A percentile compares a stretch with the other conserved stretches of the same genome.
These are phyloP conservation scores for Plenodomus tracheiphilus DNA, from an alignment of 2,329 filamentous ascomycete genomes.

Conservation along the genomic window DNA sequence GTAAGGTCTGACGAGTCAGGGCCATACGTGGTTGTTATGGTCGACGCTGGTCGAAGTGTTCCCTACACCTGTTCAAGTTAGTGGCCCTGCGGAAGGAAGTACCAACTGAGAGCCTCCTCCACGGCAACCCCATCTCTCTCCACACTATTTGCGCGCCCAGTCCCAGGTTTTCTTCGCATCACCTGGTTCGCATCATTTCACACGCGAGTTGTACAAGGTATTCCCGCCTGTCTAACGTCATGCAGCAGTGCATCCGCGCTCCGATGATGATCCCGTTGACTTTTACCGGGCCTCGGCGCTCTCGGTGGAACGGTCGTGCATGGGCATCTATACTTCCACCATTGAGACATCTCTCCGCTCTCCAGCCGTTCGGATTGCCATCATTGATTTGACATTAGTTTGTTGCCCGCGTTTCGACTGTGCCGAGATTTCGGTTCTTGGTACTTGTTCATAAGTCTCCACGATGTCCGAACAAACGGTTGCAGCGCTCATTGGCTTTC, in stretches of 20 bases:
- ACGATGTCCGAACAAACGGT: constrained; percentile 13
- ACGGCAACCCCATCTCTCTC: not conserved
- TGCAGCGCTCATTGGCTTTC: constrained; percentile 20
- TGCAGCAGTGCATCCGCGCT: constrained; percentile 1
- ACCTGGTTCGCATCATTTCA: not conserved
- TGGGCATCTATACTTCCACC: constrained; percentile 15
- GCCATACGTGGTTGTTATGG: not conserved
- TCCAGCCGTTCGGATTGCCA: constrained; percentile 8
- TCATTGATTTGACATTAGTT: constrained; percentile 14
- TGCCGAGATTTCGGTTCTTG: constrained; percentile 10
- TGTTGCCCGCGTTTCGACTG: constrained; percentile 13
- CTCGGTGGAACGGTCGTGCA: not conserved
- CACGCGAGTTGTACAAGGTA: not conserved
- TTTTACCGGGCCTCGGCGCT: constrained; percentile 4
- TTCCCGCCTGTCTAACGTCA: constrained; percentile 2
- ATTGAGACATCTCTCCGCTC: constrained; percentile 12
- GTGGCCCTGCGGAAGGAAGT: not conserved
- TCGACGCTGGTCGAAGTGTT: not conserved
- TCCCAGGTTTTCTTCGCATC: not conserved
- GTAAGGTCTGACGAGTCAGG: not conserved
- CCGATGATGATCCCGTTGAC: not conserved
- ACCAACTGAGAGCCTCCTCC: not conserved
- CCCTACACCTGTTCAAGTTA: not conserved
- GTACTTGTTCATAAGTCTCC: constrained; percentile 12
- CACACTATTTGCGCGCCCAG: not conserved